phyloP scores from a whole-genome alignment of 73 alveolate genomes.

The Tetrahymena thermophila region DNA sequence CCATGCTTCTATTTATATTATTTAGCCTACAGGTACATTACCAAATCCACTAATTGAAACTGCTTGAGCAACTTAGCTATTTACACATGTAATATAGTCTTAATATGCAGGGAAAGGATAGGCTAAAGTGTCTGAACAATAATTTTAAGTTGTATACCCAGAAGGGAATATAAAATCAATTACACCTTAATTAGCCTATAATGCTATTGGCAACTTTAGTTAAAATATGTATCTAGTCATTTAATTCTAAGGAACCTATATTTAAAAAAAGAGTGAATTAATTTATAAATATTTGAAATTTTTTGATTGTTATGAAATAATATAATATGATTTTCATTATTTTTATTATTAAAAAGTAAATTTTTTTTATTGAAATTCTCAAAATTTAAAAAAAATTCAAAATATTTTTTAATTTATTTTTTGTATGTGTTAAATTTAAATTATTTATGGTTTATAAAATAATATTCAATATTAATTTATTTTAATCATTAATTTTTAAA shows the following conservation, averaged over 20 bases:
- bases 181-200: not conserved
- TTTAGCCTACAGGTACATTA: conserved; percentile 1
- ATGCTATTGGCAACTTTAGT: not conserved
- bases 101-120: not conserved
- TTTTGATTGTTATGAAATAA: not conserved
- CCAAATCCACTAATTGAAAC: not conserved
- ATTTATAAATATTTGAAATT: no score
- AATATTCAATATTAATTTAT: no score
- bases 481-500: no score
- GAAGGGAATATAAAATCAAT: not conserved
- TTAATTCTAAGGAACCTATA: not conserved
- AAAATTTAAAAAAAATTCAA: no score
- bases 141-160: not conserved
- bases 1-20: conserved; percentile 3
- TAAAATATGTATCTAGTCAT: not conserved
- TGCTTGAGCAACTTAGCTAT: not conserved
- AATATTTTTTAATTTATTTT: no score
- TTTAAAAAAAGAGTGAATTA: not conserved
- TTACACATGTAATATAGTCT: not conserved
- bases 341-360: no score
- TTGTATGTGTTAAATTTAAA: no score
- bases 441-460: no score
- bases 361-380: no score
- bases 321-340: no score
- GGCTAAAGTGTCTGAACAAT: not conserved